Base-by-base conservation (phyloP, 352 stramenopile species). In the Phytophthora multivora region DNA sequence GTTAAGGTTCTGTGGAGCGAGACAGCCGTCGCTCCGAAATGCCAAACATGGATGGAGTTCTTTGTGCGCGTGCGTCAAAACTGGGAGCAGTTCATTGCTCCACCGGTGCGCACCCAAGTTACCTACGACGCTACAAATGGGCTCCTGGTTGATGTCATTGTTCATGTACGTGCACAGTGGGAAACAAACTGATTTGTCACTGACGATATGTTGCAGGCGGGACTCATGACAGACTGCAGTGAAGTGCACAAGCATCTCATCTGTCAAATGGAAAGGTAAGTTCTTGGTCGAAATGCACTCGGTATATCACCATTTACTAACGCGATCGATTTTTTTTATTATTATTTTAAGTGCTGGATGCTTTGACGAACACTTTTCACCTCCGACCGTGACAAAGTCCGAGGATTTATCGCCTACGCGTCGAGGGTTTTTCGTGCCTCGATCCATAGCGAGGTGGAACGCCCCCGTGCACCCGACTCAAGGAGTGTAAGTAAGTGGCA, bases 1-100 rank as follows among this genome's bases (percentile, higher is more conserved):
- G 80, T 96, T 30, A 91, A 89, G 40, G 84, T 98, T 25, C 80
- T 92, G 12, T 99, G 97, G 82, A 65, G 84, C 31, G 96, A 99
- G 30, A 40, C 57, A 51, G 47, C 69, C 0, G 47, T 40, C 16
- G 21, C 35, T 10, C 57, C 66, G 3, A 54, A 75, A 42, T 88
- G 66, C 74, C 50, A 73, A 40, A 57, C 59, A 19, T 69, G 53
- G 47, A 48, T 60, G 28, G 42, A 75, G 40, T 51, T 69, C 3
- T 61, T 75, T 15, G 10, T 43, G 11, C 48, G 42, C 19, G 56
- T 69, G 25, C 51, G 59, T 39, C 57, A 63, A 40, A 70, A 73
- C 45, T 73, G 69, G 52, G 61, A 71, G 43, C 57, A 67, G 42
- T 80, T 80, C 28, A 68, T 87, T 13, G 71, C 68, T 0, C 62